Conservation (phyloP, 148 eudicot genomes). For the Fagopyrum esculentum region DNA sequence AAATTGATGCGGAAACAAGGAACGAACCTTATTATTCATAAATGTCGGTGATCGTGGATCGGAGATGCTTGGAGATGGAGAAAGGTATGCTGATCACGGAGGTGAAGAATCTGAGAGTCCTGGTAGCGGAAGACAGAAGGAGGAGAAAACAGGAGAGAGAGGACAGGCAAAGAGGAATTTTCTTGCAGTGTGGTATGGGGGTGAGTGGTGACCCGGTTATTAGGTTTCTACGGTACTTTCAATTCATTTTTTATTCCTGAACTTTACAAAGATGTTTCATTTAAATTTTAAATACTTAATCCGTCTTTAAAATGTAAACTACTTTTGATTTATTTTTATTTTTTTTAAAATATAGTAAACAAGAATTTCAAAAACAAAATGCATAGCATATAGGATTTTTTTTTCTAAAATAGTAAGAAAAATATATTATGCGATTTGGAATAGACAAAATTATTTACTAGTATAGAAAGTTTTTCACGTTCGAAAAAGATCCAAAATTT, state of each 20-base stretch:
- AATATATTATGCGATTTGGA: too few relatives aligned
- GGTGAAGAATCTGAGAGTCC: not conserved
- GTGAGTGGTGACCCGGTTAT: not conserved
- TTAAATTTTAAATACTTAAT: too few relatives aligned
- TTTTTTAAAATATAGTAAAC: too few relatives aligned
- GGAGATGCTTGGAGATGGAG: constrained; percentile 19
- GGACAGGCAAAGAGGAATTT: constrained; percentile 10
- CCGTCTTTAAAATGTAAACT: too few relatives aligned
- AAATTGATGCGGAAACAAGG: not conserved
- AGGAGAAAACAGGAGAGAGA: constrained; percentile 11
- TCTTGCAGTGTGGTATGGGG: not conserved
- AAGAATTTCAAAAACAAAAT: too few relatives aligned
- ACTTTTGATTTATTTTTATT: too few relatives aligned
- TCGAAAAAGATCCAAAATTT: too few relatives aligned
- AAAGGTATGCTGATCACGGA: constrained; percentile 4
- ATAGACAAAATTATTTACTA: too few relatives aligned
- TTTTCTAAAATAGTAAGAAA: too few relatives aligned
- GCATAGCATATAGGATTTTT: too few relatives aligned
- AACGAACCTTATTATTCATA: not conserved
- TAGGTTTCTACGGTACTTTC: not conserved
- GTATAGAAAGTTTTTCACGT: too few relatives aligned
- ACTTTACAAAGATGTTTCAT: too few relatives aligned
- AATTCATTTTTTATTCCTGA: not conserved
- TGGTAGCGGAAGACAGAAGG: constrained; percentile 4
- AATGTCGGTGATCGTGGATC: not conserved